These are phyloP conservation scores for Neofusicoccum laricinum DNA, from an alignment of 2,329 filamentous ascomycete species.

Conservation along the genomic window DNA sequence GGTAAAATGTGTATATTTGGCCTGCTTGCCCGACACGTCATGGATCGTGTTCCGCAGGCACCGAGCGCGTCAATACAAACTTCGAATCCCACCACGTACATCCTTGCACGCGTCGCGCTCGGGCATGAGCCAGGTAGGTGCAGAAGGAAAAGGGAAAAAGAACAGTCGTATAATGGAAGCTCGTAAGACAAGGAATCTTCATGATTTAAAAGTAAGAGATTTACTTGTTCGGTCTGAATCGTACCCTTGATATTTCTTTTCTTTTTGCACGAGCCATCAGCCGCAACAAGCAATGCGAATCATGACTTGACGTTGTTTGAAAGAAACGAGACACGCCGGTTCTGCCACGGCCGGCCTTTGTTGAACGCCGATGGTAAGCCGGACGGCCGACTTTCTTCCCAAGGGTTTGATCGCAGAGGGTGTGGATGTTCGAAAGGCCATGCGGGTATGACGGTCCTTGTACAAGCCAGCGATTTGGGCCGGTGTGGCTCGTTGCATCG, in stretches of 20 bases:
- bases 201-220: not conserved
- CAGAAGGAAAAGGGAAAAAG: not conserved
- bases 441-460: not conserved
- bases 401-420: slow-evolving; percentile 13
- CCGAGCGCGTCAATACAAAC: not conserved
- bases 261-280: not conserved
- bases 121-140: not conserved
- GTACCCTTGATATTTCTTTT: not conserved
- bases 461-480: not conserved
- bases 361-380: not conserved
- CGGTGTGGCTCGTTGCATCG: not conserved
- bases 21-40: not conserved
- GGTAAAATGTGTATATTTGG: not conserved
- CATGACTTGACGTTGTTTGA: not conserved
- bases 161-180: not conserved
- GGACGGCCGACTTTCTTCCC: not conserved
- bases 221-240: no score
- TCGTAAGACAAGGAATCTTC: not conserved
- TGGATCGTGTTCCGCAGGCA: not conserved
- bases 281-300: not conserved
- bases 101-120: not conserved
- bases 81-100: not conserved
- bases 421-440: slow-evolving; percentile 14
- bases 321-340: slow-evolving; percentile 7
- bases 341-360: not conserved